phyloP scores from a whole-genome alignment of 1,284 basidiomycete genomes.

The Ceratobasidium sp. region DNA sequence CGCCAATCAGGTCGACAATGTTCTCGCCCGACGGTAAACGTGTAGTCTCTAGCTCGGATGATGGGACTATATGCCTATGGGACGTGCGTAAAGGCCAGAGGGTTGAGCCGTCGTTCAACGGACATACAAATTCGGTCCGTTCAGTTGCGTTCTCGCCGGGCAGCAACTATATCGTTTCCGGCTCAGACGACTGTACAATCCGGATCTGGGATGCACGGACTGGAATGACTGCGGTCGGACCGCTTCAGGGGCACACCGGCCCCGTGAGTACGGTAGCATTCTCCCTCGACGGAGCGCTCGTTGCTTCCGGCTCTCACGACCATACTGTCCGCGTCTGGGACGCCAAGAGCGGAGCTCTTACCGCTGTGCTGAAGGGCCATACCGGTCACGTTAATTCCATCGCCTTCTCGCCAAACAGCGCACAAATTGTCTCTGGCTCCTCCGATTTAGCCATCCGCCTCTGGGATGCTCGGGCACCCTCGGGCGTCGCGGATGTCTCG shows the following conservation, averaged over 20 bases:
- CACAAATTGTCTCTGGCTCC: not conserved
- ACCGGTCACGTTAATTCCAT: conserved; percentile 2
- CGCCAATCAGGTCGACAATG: not conserved
- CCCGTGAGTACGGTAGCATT: conserved; percentile 4
- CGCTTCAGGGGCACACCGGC: conserved; percentile 11
- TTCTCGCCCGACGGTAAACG: conserved; percentile 16
- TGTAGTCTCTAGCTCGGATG: not conserved
- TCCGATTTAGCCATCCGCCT: not conserved
- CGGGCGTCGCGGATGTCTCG: not conserved
- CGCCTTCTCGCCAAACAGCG: conserved; percentile 11
- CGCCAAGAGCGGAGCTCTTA: not conserved
- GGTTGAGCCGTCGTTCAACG: not conserved
- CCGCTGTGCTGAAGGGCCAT: conserved; percentile 36
- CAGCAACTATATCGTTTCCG: conserved; percentile 24
- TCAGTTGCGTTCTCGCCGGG: conserved; percentile 39
- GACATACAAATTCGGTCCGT: not conserved
- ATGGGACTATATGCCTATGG: conserved; percentile 14
- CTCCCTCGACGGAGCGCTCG: conserved; percentile 14
- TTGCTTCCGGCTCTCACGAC: conserved; percentile 2
- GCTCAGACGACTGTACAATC: conserved; percentile 41
- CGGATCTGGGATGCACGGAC: conserved; percentile 36
- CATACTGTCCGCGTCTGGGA: not conserved
- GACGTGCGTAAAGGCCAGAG: not conserved
- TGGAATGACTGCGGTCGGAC: not conserved
- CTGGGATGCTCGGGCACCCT: not conserved